These are phyloP conservation scores for Thamnidium elegans DNA, from an alignment of 192 early-diverging fungal species.

Conservation along the genomic window DNA sequence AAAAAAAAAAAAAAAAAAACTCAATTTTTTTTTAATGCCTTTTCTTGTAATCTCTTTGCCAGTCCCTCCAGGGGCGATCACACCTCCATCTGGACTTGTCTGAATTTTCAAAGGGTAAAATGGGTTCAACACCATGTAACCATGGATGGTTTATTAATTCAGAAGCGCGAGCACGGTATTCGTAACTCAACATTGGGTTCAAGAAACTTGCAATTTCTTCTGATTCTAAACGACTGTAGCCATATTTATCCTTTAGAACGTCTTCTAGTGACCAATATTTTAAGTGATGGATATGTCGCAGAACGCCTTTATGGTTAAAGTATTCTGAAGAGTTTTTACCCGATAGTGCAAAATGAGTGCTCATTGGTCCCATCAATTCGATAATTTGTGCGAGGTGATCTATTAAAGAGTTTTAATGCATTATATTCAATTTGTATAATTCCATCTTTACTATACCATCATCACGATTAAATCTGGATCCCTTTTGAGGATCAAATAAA, in stretches of 20 bases:
- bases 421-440: neutral
- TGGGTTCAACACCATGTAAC: slow-evolving; percentile 22
- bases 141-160: slow-evolving; percentile 38
- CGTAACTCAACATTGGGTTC: slow-evolving; percentile 68
- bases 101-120: slow-evolving; percentile 4
- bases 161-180: slow-evolving; percentile 26
- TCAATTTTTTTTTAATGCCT: neutral
- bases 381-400: slow-evolving; percentile 98
- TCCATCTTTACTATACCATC: slow-evolving; percentile 60
- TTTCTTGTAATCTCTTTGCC: slow-evolving; percentile 13
- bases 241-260: slow-evolving; percentile 88
- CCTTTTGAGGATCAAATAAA: slow-evolving; percentile 90
- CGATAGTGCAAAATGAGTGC: slow-evolving; percentile 69
- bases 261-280: slow-evolving; percentile 78
- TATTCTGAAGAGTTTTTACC: slow-evolving; percentile 84
- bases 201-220: slow-evolving; percentile 78
- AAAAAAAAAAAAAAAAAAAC: neutral
- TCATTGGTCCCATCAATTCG: slow-evolving; percentile 87
- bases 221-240: slow-evolving; percentile 65
- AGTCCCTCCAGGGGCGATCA: slow-evolving; percentile 25
- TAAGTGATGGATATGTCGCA: slow-evolving; percentile 86
- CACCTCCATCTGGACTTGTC: slow-evolving; percentile 7
- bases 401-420: slow-evolving; percentile 27
- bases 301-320: slow-evolving; percentile 86
- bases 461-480: slow-evolving; percentile 81